A percentile compares a stretch with the other conserved stretches of the same genome.
Conservation (phyloP, 306 rosid genomes). For the Lupinus albus region DNA sequence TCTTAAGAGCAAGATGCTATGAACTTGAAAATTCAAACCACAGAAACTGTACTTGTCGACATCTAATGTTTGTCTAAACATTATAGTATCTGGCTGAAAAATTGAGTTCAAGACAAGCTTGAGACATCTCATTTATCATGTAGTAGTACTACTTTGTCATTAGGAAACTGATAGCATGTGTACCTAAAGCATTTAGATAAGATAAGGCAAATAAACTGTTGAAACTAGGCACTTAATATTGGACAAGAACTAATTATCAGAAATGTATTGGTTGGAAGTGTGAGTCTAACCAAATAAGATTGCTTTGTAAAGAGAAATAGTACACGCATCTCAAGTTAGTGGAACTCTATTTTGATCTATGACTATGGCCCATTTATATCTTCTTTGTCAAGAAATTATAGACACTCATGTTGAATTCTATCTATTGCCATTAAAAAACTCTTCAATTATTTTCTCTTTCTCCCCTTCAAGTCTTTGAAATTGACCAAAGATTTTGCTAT, state of each 20-base stretch:
- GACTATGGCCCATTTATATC: not conserved
- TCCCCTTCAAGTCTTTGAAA: no score
- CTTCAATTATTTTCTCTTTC: no score
- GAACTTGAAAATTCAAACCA: slow-evolving; percentile 10
- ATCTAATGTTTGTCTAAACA: not conserved
- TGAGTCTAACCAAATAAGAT: not conserved
- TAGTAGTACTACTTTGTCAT: not conserved
- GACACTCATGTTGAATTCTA: no score
- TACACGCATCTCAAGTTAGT: no score
- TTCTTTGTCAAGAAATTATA: not conserved
- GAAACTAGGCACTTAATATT: not conserved
- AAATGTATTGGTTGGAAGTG: not conserved
- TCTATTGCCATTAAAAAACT: no score
- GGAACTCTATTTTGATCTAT: not conserved
- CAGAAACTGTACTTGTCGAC: not conserved
- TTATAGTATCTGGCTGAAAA: not conserved
- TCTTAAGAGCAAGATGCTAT: not conserved
- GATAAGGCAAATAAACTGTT: not conserved
- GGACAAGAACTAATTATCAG: not conserved
- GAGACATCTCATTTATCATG: not conserved
- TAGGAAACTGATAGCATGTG: not conserved
- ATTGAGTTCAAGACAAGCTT: not conserved
- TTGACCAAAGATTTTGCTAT: no score
- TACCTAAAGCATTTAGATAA: slow-evolving; percentile 2
- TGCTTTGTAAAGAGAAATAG: no score